phyloP scores from a whole-genome alignment of 441 rosid genomes.

The Erodium texanum region DNA sequence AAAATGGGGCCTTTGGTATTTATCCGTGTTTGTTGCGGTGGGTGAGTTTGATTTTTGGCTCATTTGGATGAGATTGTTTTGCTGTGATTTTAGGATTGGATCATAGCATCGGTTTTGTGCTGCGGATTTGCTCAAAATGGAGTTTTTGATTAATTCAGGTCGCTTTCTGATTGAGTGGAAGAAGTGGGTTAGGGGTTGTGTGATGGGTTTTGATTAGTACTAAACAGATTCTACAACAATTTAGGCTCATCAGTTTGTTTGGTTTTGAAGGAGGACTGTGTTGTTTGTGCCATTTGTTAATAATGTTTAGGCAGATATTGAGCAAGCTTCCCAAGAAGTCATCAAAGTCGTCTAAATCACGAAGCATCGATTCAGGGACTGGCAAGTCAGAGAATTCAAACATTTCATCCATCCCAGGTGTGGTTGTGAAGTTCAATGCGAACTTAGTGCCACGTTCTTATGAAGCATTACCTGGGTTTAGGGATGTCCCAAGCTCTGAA shows the following conservation, averaged over 20 bases:
- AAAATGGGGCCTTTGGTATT: neutral
- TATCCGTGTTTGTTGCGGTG: neutral
- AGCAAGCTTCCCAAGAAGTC: slow-evolving; percentile 81
- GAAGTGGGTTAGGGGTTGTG: neutral
- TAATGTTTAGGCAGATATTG: slow-evolving; percentile 70
- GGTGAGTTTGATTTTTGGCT: neutral
- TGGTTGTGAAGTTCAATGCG: slow-evolving; percentile 43
- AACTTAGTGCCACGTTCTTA: slow-evolving; percentile 31
- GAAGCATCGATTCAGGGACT: slow-evolving; percentile 25
- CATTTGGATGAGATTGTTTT: neutral
- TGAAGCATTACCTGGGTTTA: slow-evolving; percentile 72
- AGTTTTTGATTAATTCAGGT: neutral
- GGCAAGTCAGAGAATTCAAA: no score
- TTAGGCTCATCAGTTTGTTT: neutral
- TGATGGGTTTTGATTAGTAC: neutral
- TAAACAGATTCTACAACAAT: neutral
- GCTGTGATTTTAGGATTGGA: neutral
- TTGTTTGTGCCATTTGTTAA: slow-evolving; percentile 14
- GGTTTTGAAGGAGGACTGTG: neutral
- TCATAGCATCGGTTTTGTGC: neutral
- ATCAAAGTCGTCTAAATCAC: slow-evolving; percentile 44
- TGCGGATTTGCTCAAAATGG: neutral
- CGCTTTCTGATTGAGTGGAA: neutral
- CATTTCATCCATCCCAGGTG: slow-evolving; percentile 23
- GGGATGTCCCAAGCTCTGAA: slow-evolving; percentile 65